A percentile compares a stretch with the other conserved stretches of the same genome.
Evolutionary conservation across 1,139 yeast species (phyloP).

Genomic region (Tardiomyces blankii): DNA sequence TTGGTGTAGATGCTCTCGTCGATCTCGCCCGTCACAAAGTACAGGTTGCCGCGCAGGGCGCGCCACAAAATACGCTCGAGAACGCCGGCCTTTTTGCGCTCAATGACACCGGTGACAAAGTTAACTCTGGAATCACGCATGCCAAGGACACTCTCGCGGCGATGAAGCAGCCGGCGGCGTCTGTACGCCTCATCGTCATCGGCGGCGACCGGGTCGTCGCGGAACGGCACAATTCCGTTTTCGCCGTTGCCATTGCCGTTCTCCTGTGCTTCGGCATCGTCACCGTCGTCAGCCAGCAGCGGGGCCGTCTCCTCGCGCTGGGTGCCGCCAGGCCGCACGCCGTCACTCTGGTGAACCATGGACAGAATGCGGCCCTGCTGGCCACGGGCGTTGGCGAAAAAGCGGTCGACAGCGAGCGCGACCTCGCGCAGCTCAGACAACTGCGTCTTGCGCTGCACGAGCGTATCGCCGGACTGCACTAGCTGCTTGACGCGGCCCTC

Average conservation of each 20-base stretch:
- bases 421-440: constrained; percentile 58
- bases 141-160: constrained; percentile 4
- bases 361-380: constrained; percentile 12
- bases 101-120: constrained; percentile 79
- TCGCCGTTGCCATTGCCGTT: neutral
- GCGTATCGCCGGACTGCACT: constrained; percentile 42
- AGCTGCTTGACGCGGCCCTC: constrained; percentile 52
- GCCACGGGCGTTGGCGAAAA: constrained; percentile 36
- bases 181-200: constrained; percentile 3
- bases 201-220: neutral
- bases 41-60: constrained; percentile 79
- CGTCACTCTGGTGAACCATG: constrained; percentile 14
- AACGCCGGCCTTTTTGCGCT: constrained; percentile 54
- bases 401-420: constrained; percentile 55
- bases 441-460: constrained; percentile 44
- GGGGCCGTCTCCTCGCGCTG: constrained; percentile 17
- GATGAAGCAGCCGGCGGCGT: constrained; percentile 2
- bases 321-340: constrained; percentile 4
- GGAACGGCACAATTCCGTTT: neutral
- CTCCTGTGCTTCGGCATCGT: constrained; percentile 8
- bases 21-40: constrained; percentile 60
- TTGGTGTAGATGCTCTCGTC: constrained; percentile 46
- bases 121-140: constrained; percentile 26
- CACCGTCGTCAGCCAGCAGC: constrained; percentile 6
- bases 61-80: constrained; percentile 91